phyloP scores from a whole-genome alignment of 345 rosid species.

The Populus davidiana region DNA sequence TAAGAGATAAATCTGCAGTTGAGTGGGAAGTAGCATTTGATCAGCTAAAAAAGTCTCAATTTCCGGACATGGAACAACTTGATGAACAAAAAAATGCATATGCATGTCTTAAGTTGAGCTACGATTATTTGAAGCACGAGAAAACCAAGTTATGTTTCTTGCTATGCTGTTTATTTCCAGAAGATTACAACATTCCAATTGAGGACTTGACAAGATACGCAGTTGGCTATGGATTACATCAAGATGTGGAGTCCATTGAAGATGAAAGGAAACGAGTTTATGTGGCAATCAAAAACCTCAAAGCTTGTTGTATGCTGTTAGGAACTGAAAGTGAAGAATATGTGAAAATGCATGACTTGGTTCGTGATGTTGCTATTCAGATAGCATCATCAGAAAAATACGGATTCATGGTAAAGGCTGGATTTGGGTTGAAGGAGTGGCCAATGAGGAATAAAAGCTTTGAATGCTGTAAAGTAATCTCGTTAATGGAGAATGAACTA shows the following conservation, averaged over 20 bases:
- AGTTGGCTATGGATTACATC: too few species aligned
- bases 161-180: too few species aligned
- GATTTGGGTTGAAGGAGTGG: background rate
- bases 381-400: background rate
- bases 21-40: too few species aligned
- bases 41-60: too few species aligned
- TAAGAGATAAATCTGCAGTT: too few species aligned
- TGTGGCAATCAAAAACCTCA: background rate
- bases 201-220: too few species aligned
- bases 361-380: constrained; percentile 11
- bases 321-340: background rate
- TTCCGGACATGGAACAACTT: fast-evolving
- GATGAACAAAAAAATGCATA: too few species aligned
- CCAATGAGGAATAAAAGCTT: background rate
- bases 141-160: too few species aligned
- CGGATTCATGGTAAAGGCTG: background rate
- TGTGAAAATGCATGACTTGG: constrained; percentile 15
- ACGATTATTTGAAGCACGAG: too few species aligned
- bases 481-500: background rate
- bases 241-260: background rate
- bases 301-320: constrained; percentile 7
- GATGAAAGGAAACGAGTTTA: background rate
- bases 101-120: too few species aligned
- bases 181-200: too few species aligned
- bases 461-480: background rate